Conservation (phyloP, 2,329 filamentous ascomycete genomes). For the Tympanopsis confertula region DNA sequence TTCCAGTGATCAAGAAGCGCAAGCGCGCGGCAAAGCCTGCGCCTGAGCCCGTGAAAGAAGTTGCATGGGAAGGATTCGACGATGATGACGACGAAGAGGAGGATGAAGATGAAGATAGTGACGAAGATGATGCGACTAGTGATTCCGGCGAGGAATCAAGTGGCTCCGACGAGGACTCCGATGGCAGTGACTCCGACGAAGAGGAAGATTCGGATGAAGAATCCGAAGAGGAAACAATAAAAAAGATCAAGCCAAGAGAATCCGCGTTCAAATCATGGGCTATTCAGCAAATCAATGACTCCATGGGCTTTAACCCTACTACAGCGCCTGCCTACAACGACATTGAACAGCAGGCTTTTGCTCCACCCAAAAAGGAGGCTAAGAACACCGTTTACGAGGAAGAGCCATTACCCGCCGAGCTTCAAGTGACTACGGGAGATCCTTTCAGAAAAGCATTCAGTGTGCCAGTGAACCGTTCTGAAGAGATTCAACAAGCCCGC, state of each 20-base stretch:
- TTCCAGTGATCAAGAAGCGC: slow-evolving; percentile 18
- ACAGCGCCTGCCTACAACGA: slow-evolving; percentile 27
- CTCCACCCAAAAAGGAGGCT: slow-evolving; percentile 53
- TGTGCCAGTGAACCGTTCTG: slow-evolving; percentile 56
- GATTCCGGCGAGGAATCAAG: slow-evolving; percentile 14
- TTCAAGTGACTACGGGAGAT: slow-evolving; percentile 44
- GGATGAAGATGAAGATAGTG: background rate
- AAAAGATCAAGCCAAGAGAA: slow-evolving; percentile 24
- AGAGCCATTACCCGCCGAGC: slow-evolving; percentile 58
- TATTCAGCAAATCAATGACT: slow-evolving; percentile 71
- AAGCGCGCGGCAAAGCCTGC: slow-evolving; percentile 25
- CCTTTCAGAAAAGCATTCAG: slow-evolving; percentile 62
- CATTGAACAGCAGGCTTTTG: background rate
- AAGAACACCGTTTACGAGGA: slow-evolving; percentile 45
- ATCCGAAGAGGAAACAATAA: slow-evolving; percentile 4
- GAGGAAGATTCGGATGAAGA: background rate
- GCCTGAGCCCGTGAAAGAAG: slow-evolving; percentile 11
- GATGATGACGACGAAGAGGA: slow-evolving; percentile 8
- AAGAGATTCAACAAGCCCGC: slow-evolving; percentile 67
- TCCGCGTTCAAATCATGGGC: slow-evolving; percentile 92
- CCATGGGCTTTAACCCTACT: slow-evolving; percentile 52
- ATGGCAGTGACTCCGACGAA: slow-evolving; percentile 4
- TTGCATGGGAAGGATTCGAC: slow-evolving; percentile 37
- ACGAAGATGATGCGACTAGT: background rate
- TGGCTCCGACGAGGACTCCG: slow-evolving; percentile 10